Percentiles rank a stretch among this genome's conserved stretches.
These are phyloP conservation scores for Penicillium psychrofluorescens DNA, from an alignment of 495 filamentous ascomycete genomes.

Conservation along the genomic window DNA sequence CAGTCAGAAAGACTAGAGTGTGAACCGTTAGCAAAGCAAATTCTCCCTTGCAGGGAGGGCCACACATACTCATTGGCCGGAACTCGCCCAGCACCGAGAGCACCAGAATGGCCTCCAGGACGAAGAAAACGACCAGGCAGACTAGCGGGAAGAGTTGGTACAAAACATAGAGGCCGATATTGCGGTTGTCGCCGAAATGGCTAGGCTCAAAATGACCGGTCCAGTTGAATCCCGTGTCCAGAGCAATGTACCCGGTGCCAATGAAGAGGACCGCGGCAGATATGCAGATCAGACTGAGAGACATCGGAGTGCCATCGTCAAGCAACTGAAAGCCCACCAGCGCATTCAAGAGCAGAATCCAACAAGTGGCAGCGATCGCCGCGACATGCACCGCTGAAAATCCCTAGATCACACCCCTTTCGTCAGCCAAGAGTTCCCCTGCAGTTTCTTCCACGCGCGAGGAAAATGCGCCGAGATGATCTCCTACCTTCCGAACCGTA, in stretches of 20 bases:
- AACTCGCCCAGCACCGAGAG: slow-evolving; percentile 76
- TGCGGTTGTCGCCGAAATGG: slow-evolving; percentile 50
- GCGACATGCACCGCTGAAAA: slow-evolving; percentile 93
- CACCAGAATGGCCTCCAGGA: slow-evolving; percentile 76
- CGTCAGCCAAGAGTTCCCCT: neutral
- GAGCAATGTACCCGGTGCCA: slow-evolving; percentile 89
- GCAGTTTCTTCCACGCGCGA: no score
- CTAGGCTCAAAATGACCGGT: slow-evolving; percentile 66
- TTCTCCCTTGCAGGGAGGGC: neutral
- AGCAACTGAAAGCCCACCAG: slow-evolving; percentile 88
- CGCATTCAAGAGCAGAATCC: slow-evolving; percentile 89
- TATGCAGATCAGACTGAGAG: slow-evolving; percentile 62
- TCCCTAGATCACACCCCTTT: slow-evolving; percentile 44
- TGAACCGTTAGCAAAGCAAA: neutral
- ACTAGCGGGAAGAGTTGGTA: slow-evolving; percentile 88
- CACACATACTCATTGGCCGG: slow-evolving; percentile 69
- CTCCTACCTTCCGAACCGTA: slow-evolving; percentile 48
- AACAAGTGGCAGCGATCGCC: slow-evolving; percentile 76
- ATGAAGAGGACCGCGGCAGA: slow-evolving; percentile 72
- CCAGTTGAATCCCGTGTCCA: slow-evolving; percentile 88
- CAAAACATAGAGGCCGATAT: slow-evolving; percentile 84
- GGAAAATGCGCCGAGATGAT: no score
- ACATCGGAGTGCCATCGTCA: slow-evolving; percentile 86
- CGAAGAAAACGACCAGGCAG: slow-evolving; percentile 77
- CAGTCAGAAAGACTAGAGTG: slow-evolving; percentile 59